Base-by-base conservation (phyloP, 2,329 filamentous ascomycete genomes). In the Aspergillus luchuensis region DNA sequence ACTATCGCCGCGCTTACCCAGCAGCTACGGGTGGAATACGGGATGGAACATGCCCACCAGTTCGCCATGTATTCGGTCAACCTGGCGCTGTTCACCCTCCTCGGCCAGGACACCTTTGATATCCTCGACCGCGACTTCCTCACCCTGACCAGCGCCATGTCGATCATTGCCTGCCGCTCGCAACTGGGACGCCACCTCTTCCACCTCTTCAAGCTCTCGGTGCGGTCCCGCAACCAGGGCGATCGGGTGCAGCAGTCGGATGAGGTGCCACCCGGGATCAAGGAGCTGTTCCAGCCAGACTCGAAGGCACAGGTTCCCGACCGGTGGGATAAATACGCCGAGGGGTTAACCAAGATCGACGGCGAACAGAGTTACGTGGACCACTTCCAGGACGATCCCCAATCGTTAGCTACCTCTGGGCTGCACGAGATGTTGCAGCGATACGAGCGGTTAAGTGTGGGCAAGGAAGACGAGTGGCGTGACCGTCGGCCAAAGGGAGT, bases 1-100 rank as follows among this genome's bases (percentile, higher is more conserved):
- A 56, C 60, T 3, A 72, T 73, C 11, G 61, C 69, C 0, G 11
- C 43, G n/a, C 63, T 73, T 1, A 57, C 64, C 1, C 69, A 66
- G 8, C 54, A 66, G 1, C 64, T 71, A 21, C 64, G 67, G 13
- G 38, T 60, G 8, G 66, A 71, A 39, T 72, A 64, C 23, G 70
- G 71, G 0, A 69, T 73, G 57, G 65, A 61, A 45, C 65, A 69
- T 25, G 65, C 67, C 17, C 70, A 72, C 56, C 61, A 65, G 23
- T 72, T 71, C 53, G 64, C 68, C 28, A 64, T 71, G 56, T 72
- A 71, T 38, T 65, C 69, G 0, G 62, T 71, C 17, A 70, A 68
- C 17, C 61, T 72, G 2, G 69, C 70, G 1, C 62, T 72, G 2
- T 72, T 70, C 19, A 60, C 66, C 4, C 50, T 72, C 3, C 58